Percentiles rank a stretch among this genome's conserved stretches.
Conservation (phyloP, 163 green algal species). For the Prototheca stagnorum region DNA sequence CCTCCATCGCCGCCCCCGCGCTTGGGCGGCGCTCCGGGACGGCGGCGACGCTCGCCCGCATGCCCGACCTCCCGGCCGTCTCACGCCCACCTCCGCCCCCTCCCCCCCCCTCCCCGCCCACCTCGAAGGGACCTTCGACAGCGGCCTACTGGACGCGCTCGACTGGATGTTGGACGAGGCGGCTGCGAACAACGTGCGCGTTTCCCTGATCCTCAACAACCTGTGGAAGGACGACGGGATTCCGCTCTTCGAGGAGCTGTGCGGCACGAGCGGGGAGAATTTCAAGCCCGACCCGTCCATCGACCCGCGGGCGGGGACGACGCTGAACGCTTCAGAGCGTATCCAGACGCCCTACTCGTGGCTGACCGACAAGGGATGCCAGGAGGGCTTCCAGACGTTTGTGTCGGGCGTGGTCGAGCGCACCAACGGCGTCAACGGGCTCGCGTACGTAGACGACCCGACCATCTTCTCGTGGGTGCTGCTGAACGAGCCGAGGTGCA, state of each 20-base stretch:
- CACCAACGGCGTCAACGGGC: constrained; percentile 24
- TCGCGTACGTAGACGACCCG: constrained; percentile 38
- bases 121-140: too few relatives aligned
- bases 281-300: constrained; percentile 1
- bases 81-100: too few relatives aligned
- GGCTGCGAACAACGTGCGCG: constrained; percentile 17
- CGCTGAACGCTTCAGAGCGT: constrained; percentile 6
- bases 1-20: too few relatives aligned
- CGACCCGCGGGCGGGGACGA: neutral
- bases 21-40: too few relatives aligned
- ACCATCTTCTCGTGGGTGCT: constrained; percentile 28
- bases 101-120: too few relatives aligned
- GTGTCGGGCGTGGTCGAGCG: constrained; percentile 1
- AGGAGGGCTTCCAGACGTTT: constrained; percentile 4
- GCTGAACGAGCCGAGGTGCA: constrained; percentile 16
- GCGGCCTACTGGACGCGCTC: neutral
- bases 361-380: constrained; percentile 1
- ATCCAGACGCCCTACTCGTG: constrained; percentile 4
- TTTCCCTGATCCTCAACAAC: constrained; percentile 9
- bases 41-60: too few relatives aligned
- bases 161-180: constrained; percentile 27
- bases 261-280: constrained; percentile 4
- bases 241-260: constrained; percentile 8
- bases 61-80: too few relatives aligned
- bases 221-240: constrained; percentile 7